A percentile compares a stretch with the other conserved stretches of the same genome.
phyloP scores from a whole-genome alignment of 202 grass and related monocot species.

The Dendrocalamus latiflorus region DNA sequence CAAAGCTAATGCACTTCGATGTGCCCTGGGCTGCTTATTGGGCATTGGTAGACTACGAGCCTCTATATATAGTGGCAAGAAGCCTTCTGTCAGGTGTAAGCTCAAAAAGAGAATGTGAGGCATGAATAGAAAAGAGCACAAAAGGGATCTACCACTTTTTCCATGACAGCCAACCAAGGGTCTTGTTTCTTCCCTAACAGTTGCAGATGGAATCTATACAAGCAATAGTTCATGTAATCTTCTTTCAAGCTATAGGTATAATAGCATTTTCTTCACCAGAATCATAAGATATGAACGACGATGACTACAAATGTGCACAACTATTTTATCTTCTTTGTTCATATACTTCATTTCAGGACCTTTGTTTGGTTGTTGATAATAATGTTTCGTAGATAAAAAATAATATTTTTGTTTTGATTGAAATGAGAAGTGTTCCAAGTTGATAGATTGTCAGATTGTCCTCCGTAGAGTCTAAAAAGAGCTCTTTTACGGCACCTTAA shows the following conservation, averaged over 20 bases:
- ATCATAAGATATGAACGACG: background rate
- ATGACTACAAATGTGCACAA: background rate
- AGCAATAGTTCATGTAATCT: constrained; percentile 13
- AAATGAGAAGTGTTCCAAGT: background rate
- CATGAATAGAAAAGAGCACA: constrained; percentile 29
- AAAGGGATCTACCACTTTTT: constrained; percentile 16
- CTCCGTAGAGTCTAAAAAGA: background rate
- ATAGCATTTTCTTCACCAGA: background rate
- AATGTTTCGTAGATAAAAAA: background rate
- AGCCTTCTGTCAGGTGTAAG: background rate
- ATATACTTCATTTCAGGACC: background rate
- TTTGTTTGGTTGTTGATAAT: background rate
- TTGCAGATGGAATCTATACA: constrained; percentile 12
- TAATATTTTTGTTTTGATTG: background rate
- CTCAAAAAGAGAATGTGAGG: constrained; percentile 15
- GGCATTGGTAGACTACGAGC: constrained; percentile 18
- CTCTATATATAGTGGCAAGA: constrained; percentile 46
- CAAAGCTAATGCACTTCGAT: background rate
- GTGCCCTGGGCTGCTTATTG: constrained; percentile 26
- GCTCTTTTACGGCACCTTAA: too few species aligned
- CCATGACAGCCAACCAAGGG: constrained; percentile 15
- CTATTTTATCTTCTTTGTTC: background rate
- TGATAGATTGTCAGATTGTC: background rate
- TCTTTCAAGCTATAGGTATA: constrained; percentile 18
- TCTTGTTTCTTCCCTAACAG: constrained; percentile 23